Conservation (phyloP, 1,284 basidiomycete genomes). For the Ustilago lituana region DNA sequence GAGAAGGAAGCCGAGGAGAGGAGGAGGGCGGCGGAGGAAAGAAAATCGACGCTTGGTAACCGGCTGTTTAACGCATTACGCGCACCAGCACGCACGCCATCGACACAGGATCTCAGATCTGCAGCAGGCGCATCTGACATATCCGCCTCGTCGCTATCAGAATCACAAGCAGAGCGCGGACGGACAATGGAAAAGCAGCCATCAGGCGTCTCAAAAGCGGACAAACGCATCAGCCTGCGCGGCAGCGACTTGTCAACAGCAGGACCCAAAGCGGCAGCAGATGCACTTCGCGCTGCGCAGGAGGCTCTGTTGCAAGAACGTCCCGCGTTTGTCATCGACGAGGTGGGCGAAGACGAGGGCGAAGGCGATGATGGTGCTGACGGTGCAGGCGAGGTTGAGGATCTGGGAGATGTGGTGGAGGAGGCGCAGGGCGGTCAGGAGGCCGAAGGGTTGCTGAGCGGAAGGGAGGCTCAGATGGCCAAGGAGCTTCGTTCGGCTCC, state of each 20-base stretch:
- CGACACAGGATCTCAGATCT: slow-evolving; percentile 27
- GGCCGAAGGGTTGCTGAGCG: slow-evolving; percentile 41
- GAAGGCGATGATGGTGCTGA: slow-evolving; percentile 43
- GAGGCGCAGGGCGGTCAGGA: slow-evolving; percentile 18
- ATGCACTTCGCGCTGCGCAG: slow-evolving; percentile 53
- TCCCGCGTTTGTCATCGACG: slow-evolving; percentile 60
- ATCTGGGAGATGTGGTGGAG: slow-evolving; percentile 34
- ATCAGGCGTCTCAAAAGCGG: slow-evolving; percentile 6
- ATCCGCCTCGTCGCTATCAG: slow-evolving; percentile 2
- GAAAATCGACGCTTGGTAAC: slow-evolving; percentile 44
- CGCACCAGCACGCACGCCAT: slow-evolving; percentile 24
- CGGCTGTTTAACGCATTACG: slow-evolving; percentile 49
- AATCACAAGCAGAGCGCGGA: slow-evolving; percentile 16
- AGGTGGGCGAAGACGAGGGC: slow-evolving; percentile 43
- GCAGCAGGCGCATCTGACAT: slow-evolving; percentile 3
- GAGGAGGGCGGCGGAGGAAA: slow-evolving; percentile 28
- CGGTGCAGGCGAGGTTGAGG: slow-evolving; percentile 33
- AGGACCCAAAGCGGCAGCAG: slow-evolving; percentile 55
- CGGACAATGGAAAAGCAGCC: slow-evolving; percentile 31
- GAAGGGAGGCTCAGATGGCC: slow-evolving; percentile 41
- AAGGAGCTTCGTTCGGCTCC: slow-evolving; percentile 43
- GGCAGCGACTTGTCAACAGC: slow-evolving; percentile 50
- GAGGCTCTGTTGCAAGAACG: slow-evolving; percentile 56
- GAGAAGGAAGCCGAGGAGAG: slow-evolving; percentile 50
- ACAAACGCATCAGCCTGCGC: slow-evolving; percentile 42